A percentile compares a stretch with the other conserved stretches of the same genome.
These are phyloP conservation scores for Acarospora socialis DNA, from an alignment of 2,329 filamentous ascomycete genomes.

Conservation along the genomic window DNA sequence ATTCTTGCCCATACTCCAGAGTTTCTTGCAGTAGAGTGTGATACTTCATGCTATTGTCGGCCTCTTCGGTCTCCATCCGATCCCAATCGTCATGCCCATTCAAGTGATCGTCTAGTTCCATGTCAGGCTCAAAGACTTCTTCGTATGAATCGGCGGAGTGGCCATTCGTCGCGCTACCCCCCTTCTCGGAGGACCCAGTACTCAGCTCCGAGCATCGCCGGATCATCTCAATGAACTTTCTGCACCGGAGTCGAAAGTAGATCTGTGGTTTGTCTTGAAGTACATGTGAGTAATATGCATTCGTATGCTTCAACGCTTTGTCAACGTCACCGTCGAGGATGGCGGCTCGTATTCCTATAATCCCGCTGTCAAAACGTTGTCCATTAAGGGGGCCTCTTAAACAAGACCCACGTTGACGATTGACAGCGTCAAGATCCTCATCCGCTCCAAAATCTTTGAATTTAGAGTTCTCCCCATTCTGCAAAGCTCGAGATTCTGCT, in stretches of 20 bases:
- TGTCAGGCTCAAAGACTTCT: conserved; percentile 36
- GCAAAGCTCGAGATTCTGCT: conserved; percentile 56
- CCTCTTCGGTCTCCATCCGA: conserved; percentile 42
- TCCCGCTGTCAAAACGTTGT: conserved; percentile 3
- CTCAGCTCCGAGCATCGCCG: conserved; percentile 54
- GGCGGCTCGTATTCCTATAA: conserved; percentile 63
- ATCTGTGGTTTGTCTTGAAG: conserved; percentile 69
- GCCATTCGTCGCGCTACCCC: conserved; percentile 25
- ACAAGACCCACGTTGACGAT: conserved; percentile 59
- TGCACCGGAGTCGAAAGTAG: conserved; percentile 73
- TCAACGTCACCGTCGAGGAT: conserved; percentile 91
- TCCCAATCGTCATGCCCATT: conserved; percentile 23
- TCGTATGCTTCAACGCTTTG: conserved; percentile 68
- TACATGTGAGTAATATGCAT: conserved; percentile 64
- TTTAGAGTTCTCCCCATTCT: conserved; percentile 35
- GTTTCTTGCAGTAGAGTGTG: conserved; percentile 51
- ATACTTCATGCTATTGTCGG: conserved; percentile 23
- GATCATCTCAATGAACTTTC: conserved; percentile 94
- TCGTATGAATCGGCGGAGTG: conserved; percentile 27
- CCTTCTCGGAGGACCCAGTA: conserved; percentile 32
- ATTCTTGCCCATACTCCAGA: conserved; percentile 62
- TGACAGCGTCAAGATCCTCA: conserved; percentile 74
- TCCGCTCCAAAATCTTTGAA: conserved; percentile 43
- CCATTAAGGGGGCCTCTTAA: neutral
- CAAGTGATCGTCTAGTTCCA: conserved; percentile 43